Evolutionary conservation across 495 filamentous ascomycete species (phyloP), one percentile per base, ranked within the genome.

Genomic region (Neurospora sp.): DNA sequence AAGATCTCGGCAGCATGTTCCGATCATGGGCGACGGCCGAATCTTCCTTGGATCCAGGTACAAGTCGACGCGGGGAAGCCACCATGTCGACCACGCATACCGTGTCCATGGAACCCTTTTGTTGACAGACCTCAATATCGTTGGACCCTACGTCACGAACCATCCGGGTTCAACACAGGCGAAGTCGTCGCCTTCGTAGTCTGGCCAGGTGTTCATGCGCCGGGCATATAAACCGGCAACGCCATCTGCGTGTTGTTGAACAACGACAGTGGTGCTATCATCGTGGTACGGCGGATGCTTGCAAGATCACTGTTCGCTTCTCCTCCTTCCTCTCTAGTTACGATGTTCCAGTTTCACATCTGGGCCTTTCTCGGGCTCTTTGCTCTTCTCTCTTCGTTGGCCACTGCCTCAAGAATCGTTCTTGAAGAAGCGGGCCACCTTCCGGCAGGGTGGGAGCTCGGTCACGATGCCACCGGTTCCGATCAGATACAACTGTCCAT

Each of bases 401-500:
- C 71, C 12, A 75, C 74, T 3, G 78, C 74, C 3, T 39, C 71
- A 35, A 59, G 72, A 5, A 76, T 81, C 16, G 46, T 76, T 27
- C 74, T 81, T 4, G 76, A 80, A 48, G 46, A 79, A 31, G 14
- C 69, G 2, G 70, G 75, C 12, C 66, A 71, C 4, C 54, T 77
- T 7, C 77, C 79, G 11, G 44, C 48, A 18, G 78, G 78, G 37
- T 81, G 79, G 79, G 59, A 27, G 1, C 73, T 79, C 71, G 72
- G 74, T 35, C 54, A 69, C 70, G 70, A 72, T 20, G 78, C 79
- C 69, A 75, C 27, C 14, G 71, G 70, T 14, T 77, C 78, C 3
- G 79, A 81, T 66, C 76, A 66, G 69, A 72, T 82, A 27, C 75
- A 75, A 1, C 66, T 85, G 8, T 80, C 77, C 31, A 75, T 85